phyloP scores from a whole-genome alignment of 208 protist species.

The Jaenimonas drosophilae region DNA sequence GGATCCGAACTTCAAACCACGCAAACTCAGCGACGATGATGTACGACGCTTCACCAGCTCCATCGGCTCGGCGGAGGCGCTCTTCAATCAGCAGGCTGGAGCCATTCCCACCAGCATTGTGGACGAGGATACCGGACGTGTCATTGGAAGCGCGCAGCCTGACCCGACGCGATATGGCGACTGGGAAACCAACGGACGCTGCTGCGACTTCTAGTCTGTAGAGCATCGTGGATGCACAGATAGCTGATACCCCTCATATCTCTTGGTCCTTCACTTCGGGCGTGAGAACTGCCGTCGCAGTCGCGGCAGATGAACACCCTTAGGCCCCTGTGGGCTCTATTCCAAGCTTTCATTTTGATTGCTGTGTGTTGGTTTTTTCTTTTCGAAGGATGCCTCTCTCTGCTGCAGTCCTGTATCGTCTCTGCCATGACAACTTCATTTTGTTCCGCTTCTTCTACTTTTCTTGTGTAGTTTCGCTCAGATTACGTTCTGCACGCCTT shows the following conservation, averaged over 20 bases:
- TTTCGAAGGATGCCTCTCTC: background rate
- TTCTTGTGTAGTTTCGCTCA: too few relatives aligned
- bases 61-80: constrained; percentile 56
- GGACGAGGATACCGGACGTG: constrained; percentile 69
- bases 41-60: constrained; percentile 81
- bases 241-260: too few relatives aligned
- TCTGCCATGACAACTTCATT: too few relatives aligned
- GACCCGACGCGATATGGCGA: constrained; percentile 83
- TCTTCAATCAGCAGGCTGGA: constrained; percentile 82
- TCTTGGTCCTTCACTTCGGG: too few relatives aligned
- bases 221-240: too few relatives aligned
- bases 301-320: too few relatives aligned
- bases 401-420: background rate
- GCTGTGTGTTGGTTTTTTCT: background rate
- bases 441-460: background rate
- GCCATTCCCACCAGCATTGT: constrained; percentile 75
- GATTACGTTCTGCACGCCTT: too few relatives aligned
- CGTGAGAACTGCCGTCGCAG: too few relatives aligned
- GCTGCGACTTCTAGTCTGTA: constrained; percentile 71
- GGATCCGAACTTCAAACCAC: constrained; percentile 26
- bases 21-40: constrained; percentile 56
- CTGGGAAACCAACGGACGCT: constrained; percentile 85
- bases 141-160: constrained; percentile 76
- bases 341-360: background rate
- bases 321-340: too few relatives aligned